These are phyloP conservation scores for Digitaria exilis DNA, from an alignment of 202 grass and related monocot genomes.

Conservation along the genomic window DNA sequence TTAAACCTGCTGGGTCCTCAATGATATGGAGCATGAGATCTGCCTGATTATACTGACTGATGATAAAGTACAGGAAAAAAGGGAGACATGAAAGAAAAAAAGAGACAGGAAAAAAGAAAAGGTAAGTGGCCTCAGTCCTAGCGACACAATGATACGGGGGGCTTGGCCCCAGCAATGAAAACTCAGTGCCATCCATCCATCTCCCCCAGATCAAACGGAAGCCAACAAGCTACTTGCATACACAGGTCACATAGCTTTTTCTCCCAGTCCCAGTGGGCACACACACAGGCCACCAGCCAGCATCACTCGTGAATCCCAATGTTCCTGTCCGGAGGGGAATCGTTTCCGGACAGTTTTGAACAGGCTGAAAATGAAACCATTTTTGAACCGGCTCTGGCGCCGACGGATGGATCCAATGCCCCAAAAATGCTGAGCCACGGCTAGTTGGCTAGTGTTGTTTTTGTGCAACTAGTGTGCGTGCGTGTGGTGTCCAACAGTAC, in stretches of 20 bases:
- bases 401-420: not conserved
- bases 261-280: not conserved
- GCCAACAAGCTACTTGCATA: not conserved
- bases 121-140: not conserved
- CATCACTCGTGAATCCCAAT: conserved; percentile 18
- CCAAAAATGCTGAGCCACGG: not conserved
- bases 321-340: not conserved
- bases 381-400: not conserved
- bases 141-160: not conserved
- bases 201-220: not conserved
- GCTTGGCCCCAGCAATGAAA: not conserved
- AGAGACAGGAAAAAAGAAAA: not conserved
- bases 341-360: not conserved
- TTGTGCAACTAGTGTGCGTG: not conserved
- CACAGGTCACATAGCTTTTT: not conserved
- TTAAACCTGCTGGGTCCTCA: not conserved
- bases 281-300: not conserved
- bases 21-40: not conserved
- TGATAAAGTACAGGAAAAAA: not conserved
- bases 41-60: not conserved
- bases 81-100: too few species aligned
- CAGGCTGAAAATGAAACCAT: not conserved
- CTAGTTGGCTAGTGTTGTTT: not conserved
- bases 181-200: not conserved
- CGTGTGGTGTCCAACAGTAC: not conserved